These are phyloP conservation scores for Tylopilus rubrobrunneus DNA, from an alignment of 768 basidiomycete genomes.

Conservation along the genomic window DNA sequence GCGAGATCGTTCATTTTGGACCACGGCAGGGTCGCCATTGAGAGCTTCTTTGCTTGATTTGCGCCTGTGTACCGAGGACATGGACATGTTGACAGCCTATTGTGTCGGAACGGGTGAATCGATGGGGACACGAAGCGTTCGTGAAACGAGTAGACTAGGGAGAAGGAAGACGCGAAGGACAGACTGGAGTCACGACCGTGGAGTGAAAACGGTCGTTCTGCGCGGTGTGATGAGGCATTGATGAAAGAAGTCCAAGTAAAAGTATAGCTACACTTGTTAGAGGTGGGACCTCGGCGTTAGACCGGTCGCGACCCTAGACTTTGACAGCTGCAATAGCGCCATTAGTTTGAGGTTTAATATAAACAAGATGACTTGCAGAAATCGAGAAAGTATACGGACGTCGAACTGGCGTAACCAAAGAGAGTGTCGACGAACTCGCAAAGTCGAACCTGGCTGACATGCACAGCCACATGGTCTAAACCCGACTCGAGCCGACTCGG, in stretches of 20 bases:
- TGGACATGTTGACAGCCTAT: no score
- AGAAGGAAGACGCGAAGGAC: not conserved
- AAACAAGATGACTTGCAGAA: not conserved
- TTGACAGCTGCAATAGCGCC: no score
- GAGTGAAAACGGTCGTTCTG: not conserved
- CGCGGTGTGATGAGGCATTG: constrained; percentile 3
- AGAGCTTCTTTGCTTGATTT: no score
- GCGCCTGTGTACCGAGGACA: no score
- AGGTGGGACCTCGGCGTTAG: no score
- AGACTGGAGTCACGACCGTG: not conserved
- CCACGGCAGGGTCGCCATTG: constrained; percentile 25
- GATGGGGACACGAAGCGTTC: no score
- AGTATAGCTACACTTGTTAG: not conserved
- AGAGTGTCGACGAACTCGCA: not conserved
- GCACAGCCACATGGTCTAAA: no score
- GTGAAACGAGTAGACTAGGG: no score
- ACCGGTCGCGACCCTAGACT: no score
- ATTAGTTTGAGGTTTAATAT: not conserved
- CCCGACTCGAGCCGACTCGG: no score
- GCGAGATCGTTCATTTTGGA: constrained; percentile 2
- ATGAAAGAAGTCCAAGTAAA: not conserved
- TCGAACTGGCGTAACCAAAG: not conserved
- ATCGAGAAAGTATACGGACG: not conserved
- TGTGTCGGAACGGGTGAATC: no score
- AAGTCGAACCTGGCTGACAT: no score